Base-by-base conservation (phyloP, 2,329 filamentous ascomycete species). In the Cercospora sp. region DNA sequence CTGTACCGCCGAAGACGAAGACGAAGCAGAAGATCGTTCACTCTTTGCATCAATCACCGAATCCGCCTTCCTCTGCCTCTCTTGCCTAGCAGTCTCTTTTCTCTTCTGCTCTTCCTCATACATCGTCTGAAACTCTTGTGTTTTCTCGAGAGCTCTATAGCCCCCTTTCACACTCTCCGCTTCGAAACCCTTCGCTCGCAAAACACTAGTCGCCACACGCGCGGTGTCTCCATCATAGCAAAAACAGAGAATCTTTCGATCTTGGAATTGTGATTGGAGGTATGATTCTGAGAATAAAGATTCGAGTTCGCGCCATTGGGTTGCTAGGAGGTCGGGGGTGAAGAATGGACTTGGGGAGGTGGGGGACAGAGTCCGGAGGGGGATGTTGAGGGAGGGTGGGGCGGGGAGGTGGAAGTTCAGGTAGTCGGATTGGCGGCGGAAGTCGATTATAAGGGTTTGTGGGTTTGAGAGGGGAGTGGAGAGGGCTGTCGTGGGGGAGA, bases 151-250 rank as follows among this genome's bases (percentile, higher is more conserved):
- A 10, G 63, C 69, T 16, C 32, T 45, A 8, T 45, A 40, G 1
- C 70, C 68, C 4, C 70, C 68, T 13, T 63, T 70, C 9, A 70
- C 61, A 51, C 67, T 70, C 10, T 64, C 61, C 7, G 68, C 68
- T 13, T 60, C 61, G 30, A 70, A 68, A 3, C 82, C 84, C 69
- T 84, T 85, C 0, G 83, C 84, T 5, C 85, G 79, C 59, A 88
- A 74, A 2, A 88, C 81, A 63, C 85, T 86, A 2, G 84, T 84
- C 2, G 85, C 86, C 5, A 88, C 81, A 0, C 86, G 80, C 4
- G 85, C 80, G 32, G 82, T 84, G 66, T 88, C 85, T 2, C 86
- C 86, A 58, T 85, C 79, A 62, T 87, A 87, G 73, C 85, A 87
- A 9, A 85, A 73, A 9, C 87, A 71, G 10, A 87, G 72, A 12